A percentile compares a stretch with the other conserved stretches of the same genome.
Evolutionary conservation across 257 asterid species (phyloP).

Genomic region (Forsythia suspensa): DNA sequence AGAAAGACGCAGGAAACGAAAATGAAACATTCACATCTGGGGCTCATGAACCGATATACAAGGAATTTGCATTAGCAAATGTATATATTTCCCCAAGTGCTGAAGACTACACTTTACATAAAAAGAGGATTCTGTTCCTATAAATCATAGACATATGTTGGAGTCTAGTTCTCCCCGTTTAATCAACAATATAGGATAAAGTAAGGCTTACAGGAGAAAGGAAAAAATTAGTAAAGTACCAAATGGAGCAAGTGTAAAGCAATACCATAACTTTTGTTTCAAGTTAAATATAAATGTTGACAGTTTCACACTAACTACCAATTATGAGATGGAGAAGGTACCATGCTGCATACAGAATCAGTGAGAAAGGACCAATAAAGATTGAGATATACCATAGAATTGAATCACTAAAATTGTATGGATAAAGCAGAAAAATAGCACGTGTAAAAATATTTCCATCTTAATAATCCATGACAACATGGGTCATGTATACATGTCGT

Average conservation of each 20-base stretch:
- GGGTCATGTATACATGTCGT: neutral
- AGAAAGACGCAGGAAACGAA: neutral
- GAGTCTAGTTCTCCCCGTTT: too few relatives aligned
- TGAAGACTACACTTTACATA: neutral
- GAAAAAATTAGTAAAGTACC: slow-evolving; percentile 22
- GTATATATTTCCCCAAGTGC: neutral
- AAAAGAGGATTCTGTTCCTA: neutral
- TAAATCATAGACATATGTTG: neutral
- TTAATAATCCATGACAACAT: slow-evolving; percentile 3
- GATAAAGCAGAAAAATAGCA: slow-evolving; percentile 18
- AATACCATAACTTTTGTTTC: slow-evolving; percentile 23
- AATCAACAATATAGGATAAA: neutral
- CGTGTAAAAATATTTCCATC: slow-evolving; percentile 19
- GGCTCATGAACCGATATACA: neutral
- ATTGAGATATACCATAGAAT: slow-evolving; percentile 26
- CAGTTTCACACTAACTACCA: slow-evolving; percentile 25
- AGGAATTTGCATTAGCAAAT: neutral
- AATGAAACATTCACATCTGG: neutral
- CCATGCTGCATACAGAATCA: slow-evolving; percentile 19
- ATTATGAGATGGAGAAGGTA: slow-evolving; percentile 27
- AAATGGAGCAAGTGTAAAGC: slow-evolving; percentile 29
- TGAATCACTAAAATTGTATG: slow-evolving; percentile 25
- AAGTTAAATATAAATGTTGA: slow-evolving; percentile 26
- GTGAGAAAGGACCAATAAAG: slow-evolving; percentile 21
- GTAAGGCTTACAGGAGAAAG: slow-evolving; percentile 29